Conservation (phyloP, 306 rosid genomes). For the Quercus variabilis region DNA sequence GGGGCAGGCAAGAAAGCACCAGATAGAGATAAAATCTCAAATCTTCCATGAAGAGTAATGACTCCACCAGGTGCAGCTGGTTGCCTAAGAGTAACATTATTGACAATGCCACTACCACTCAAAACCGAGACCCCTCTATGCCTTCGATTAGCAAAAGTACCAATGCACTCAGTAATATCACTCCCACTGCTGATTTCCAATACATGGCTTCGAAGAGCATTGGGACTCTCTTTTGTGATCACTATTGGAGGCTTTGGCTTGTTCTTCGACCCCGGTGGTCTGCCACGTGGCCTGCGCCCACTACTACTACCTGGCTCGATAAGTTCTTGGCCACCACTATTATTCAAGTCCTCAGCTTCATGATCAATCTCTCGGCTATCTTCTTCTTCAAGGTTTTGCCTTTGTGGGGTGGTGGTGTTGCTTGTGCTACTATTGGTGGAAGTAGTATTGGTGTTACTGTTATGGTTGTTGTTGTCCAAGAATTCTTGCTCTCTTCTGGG, state of each 20-base stretch:
- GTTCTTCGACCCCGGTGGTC: constrained; percentile 90
- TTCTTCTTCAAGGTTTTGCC: constrained; percentile 38
- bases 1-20: constrained; percentile 86
- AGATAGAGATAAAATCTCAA: constrained; percentile 64
- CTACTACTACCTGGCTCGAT: constrained; percentile 45
- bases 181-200: constrained; percentile 65
- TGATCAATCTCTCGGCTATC: constrained; percentile 32
- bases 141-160: constrained; percentile 61
- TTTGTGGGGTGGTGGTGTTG: constrained; percentile 30
- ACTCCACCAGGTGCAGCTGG: constrained; percentile 58
- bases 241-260: constrained; percentile 67
- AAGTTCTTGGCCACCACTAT: constrained; percentile 29
- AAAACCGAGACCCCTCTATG: constrained; percentile 80
- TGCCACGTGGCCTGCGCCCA: constrained; percentile 67
- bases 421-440: constrained; percentile 40
- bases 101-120: constrained; percentile 67
- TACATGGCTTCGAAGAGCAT: constrained; percentile 73
- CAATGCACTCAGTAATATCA: constrained; percentile 60
- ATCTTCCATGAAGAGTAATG: constrained; percentile 59
- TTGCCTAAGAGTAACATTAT: constrained; percentile 66
- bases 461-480: constrained; percentile 24
- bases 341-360: constrained; percentile 23
- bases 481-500: constrained; percentile 43
- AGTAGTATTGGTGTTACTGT: constrained; percentile 14
- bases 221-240: constrained; percentile 64